These are phyloP conservation scores for Afroboletus lepidellus DNA, from an alignment of 1,284 basidiomycete species.

Conservation along the genomic window DNA sequence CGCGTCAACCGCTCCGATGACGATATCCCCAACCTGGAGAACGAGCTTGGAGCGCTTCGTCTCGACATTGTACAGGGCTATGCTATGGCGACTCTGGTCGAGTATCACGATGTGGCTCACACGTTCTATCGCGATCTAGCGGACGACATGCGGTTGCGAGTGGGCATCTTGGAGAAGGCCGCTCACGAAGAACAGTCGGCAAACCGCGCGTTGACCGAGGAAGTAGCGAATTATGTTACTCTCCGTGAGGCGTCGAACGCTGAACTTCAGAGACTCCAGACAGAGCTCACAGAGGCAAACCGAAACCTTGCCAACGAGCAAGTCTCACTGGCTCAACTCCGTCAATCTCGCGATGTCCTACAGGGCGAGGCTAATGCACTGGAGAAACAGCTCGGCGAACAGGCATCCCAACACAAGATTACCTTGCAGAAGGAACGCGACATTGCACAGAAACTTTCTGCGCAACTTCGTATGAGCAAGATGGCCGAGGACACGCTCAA, in stretches of 20 bases:
- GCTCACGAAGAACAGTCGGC: slow-evolving; percentile 32
- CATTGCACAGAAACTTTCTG: slow-evolving; percentile 44
- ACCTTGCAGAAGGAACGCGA: slow-evolving; percentile 53
- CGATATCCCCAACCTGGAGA: slow-evolving; percentile 10
- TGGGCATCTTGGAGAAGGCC: slow-evolving; percentile 29
- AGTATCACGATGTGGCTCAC: slow-evolving; percentile 22
- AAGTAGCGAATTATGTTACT: slow-evolving; percentile 39
- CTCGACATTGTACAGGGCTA: slow-evolving; percentile 19
- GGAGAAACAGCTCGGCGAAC: slow-evolving; percentile 27
- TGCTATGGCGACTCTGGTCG: slow-evolving; percentile 12
- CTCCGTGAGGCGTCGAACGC: slow-evolving; percentile 40
- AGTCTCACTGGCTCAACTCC: slow-evolving; percentile 14
- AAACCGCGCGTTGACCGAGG: slow-evolving; percentile 37
- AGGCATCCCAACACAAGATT: slow-evolving; percentile 31
- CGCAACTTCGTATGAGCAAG: slow-evolving; percentile 51
- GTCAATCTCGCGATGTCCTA: slow-evolving; percentile 29
- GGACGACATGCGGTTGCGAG: slow-evolving; percentile 35
- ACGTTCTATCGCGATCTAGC: slow-evolving; percentile 37
- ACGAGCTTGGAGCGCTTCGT: slow-evolving; percentile 18
- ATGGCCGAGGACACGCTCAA: slow-evolving; percentile 62
- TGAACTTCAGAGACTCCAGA: slow-evolving; percentile 39
- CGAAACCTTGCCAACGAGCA: slow-evolving; percentile 28
- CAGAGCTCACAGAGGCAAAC: slow-evolving; percentile 35
- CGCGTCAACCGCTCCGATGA: background rate
- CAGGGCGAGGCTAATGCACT: slow-evolving; percentile 28